Conservation (phyloP, 768 basidiomycete genomes). For the Tephrocybe sp. region DNA sequence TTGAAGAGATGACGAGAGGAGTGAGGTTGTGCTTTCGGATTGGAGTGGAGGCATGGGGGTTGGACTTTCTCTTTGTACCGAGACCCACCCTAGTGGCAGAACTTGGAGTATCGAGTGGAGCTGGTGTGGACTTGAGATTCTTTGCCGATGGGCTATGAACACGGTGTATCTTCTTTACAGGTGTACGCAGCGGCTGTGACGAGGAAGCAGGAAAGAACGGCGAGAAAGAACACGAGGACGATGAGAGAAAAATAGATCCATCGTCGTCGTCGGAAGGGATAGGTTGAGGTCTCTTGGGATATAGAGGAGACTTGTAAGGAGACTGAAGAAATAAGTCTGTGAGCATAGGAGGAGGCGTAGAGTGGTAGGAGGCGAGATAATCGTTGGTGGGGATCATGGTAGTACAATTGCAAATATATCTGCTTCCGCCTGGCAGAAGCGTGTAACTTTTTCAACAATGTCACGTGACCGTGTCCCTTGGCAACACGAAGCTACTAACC, state of each 20-base stretch:
- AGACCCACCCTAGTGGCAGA: conserved; percentile 33
- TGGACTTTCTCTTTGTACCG: conserved; percentile 69
- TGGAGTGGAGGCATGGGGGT: conserved; percentile 49
- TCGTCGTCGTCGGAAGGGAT: conserved; percentile 54
- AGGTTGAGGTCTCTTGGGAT: conserved; percentile 39
- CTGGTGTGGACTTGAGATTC: conserved; percentile 27
- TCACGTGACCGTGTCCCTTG: conserved; percentile 40
- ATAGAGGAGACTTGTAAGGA: conserved; percentile 44
- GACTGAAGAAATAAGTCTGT: conserved; percentile 57
- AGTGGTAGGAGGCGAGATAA: conserved; percentile 30
- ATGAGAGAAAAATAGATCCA: conserved; percentile 54
- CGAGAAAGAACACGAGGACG: conserved; percentile 36
- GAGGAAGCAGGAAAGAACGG: conserved; percentile 41
- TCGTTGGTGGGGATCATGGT: conserved; percentile 40
- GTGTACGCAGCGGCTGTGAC: conserved; percentile 56
- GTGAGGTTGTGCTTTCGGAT: conserved; percentile 47
- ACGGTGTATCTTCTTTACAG: conserved; percentile 50
- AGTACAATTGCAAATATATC: conserved; percentile 2
- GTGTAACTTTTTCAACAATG: conserved; percentile 29
- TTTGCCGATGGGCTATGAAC: conserved; percentile 36
- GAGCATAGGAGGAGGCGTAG: conserved; percentile 55
- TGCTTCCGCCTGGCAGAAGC: too few species aligned
- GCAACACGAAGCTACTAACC: conserved; percentile 7
- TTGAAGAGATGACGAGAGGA: conserved; percentile 44
- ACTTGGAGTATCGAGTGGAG: conserved; percentile 18